These are phyloP conservation scores for Pleurotus ostreatus DNA, from an alignment of 768 basidiomycete species.

Conservation along the genomic window DNA sequence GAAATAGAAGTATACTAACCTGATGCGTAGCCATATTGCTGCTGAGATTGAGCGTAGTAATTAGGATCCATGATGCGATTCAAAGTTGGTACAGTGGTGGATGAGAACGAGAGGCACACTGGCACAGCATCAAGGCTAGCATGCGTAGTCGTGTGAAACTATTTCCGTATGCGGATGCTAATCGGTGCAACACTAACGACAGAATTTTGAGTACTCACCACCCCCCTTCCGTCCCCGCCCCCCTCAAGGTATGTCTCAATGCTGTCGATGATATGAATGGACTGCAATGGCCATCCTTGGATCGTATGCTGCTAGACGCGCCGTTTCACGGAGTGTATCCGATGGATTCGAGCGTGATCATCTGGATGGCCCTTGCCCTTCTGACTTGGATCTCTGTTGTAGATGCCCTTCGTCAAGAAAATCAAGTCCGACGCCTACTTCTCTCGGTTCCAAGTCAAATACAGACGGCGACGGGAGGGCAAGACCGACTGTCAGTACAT, in stretches of 20 bases:
- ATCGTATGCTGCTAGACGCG: not conserved
- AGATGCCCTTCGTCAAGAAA: slow-evolving; percentile 98
- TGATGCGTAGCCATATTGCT: slow-evolving; percentile 33
- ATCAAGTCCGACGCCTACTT: slow-evolving; percentile 97
- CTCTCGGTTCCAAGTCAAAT: slow-evolving; percentile 98
- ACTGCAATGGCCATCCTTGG: not conserved
- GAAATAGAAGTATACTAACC: not conserved
- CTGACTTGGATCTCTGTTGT: not conserved
- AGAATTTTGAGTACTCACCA: slow-evolving; percentile 1
- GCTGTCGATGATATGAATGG: not conserved
- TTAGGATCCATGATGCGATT: slow-evolving; percentile 38
- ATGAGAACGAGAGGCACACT: not conserved
- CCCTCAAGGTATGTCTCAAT: slow-evolving; percentile 12
- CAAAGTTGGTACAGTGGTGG: slow-evolving; percentile 3
- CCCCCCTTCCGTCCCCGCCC: slow-evolving; percentile 7
- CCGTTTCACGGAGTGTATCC: not conserved
- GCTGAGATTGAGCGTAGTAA: slow-evolving; percentile 49
- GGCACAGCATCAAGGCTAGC: not conserved
- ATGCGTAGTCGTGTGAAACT: not conserved
- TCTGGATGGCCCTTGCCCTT: not conserved
- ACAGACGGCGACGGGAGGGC: slow-evolving; percentile 94
- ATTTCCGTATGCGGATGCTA: not conserved
- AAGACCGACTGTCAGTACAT: slow-evolving; percentile 90
- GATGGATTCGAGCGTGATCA: not conserved
- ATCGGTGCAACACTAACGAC: not conserved